phyloP scores from a whole-genome alignment of 2,329 filamentous ascomycete genomes.

The Botrytis elliptica region DNA sequence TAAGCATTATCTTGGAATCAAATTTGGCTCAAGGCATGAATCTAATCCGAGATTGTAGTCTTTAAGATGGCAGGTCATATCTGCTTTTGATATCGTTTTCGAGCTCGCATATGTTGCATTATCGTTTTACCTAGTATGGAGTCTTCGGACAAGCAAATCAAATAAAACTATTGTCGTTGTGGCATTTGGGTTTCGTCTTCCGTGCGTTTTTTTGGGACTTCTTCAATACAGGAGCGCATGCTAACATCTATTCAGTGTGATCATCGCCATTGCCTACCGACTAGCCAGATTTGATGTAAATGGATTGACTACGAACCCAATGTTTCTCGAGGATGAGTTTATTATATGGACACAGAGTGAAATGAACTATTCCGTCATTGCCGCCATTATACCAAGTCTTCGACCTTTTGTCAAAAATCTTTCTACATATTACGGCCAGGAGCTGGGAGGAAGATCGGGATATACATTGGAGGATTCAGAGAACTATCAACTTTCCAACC shows the following conservation, averaged over 20 bases:
- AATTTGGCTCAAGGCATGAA: not conserved
- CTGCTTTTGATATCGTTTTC: constrained; percentile 44
- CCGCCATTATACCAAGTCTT: constrained; percentile 46
- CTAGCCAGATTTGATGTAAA: constrained; percentile 40
- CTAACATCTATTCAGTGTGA: constrained; percentile 38
- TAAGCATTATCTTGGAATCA: not conserved
- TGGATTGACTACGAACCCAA: constrained; percentile 40
- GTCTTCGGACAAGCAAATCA: constrained; percentile 41
- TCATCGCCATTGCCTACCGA: constrained; percentile 42
- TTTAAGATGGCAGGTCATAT: constrained; percentile 43
- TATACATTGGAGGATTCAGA: constrained; percentile 8
- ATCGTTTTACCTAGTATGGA: constrained; percentile 42
- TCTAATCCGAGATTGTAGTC: constrained; percentile 33
- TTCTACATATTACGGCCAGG: constrained; percentile 39
- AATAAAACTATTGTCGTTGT: constrained; percentile 44
- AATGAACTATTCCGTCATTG: constrained; percentile 44
- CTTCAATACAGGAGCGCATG: not conserved
- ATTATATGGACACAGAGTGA: constrained; percentile 44
- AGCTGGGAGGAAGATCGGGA: constrained; percentile 10
- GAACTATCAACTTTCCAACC: constrained; percentile 21
- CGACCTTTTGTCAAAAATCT: constrained; percentile 45
- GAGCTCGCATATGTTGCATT: constrained; percentile 43
- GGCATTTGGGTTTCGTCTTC: constrained; percentile 44
- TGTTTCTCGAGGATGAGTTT: constrained; percentile 41
- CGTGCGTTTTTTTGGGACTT: constrained; percentile 34